Evolutionary conservation across 495 filamentous ascomycete genomes (phyloP).

Genomic region (Penicillium canescens): DNA sequence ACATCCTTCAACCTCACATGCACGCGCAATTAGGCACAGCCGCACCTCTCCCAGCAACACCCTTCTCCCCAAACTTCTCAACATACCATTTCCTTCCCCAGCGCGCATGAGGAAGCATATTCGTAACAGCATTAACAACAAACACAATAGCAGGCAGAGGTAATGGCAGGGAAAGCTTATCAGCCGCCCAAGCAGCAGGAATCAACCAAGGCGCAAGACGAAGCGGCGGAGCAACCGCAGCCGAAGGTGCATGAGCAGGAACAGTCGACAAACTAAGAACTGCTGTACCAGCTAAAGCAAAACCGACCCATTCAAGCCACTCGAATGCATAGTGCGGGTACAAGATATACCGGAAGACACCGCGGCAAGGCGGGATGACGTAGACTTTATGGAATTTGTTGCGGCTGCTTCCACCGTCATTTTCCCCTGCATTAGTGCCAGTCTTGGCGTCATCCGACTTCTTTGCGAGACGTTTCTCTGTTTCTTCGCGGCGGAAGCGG

Average conservation of each 20-base stretch:
- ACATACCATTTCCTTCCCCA: constrained; percentile 86
- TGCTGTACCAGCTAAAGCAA: constrained; percentile 62
- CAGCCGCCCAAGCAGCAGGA: constrained; percentile 52
- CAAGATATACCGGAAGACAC: constrained; percentile 78
- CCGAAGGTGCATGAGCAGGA: constrained; percentile 1
- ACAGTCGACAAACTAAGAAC: constrained; percentile 25
- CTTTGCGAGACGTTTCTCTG: constrained; percentile 41
- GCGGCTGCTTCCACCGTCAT: not conserved
- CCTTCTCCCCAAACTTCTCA: constrained; percentile 79
- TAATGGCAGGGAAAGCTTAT: constrained; percentile 27
- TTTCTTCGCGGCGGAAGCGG: constrained; percentile 58
- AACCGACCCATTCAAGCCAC: constrained; percentile 95
- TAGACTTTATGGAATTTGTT: constrained; percentile 75
- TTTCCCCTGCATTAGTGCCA: constrained; percentile 26
- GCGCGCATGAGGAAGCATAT: constrained; percentile 88
- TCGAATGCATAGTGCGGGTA: constrained; percentile 93
- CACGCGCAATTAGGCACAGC: constrained; percentile 72
- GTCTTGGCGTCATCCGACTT: constrained; percentile 34
- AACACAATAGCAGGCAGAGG: constrained; percentile 74
- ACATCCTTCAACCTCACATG: constrained; percentile 20
- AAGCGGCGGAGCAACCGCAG: constrained; percentile 19
- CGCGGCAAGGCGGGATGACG: constrained; percentile 80
- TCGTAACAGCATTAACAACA: constrained; percentile 79
- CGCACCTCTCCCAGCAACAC: constrained; percentile 72
- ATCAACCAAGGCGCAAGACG: constrained; percentile 50